A percentile compares a stretch with the other conserved stretches of the same genome.
phyloP scores from a whole-genome alignment of 352 stramenopile species.

The Aphanomyces astaci region DNA sequence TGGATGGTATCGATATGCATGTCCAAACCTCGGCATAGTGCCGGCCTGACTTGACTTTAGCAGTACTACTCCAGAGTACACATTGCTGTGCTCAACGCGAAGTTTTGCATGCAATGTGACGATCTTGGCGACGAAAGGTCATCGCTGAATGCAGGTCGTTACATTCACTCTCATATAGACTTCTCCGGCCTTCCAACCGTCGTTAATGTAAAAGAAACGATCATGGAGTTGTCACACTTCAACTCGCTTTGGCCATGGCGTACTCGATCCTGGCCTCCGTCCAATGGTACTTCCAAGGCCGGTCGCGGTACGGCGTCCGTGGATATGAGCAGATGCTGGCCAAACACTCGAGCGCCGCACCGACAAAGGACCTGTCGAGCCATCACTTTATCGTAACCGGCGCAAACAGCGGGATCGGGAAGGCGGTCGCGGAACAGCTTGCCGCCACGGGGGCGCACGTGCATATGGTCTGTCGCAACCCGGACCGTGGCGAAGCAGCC shows the following conservation, averaged over 20 bases:
- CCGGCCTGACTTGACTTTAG: no score
- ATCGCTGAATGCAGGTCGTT: no score
- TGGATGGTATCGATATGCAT: no score
- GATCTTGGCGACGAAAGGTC: no score
- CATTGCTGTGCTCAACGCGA: no score
- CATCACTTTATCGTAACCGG: constrained; percentile 47
- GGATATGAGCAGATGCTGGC: neutral
- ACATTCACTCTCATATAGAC: neutral
- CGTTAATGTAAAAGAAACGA: no score
- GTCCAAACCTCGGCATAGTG: no score
- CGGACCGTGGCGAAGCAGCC: constrained; percentile 31
- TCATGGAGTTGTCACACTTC: neutral
- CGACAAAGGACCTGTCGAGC: constrained; percentile 31
- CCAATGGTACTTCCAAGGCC: constrained; percentile 18
- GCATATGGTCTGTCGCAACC: constrained; percentile 44
- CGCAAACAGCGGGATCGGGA: constrained; percentile 39
- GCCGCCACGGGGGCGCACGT: constrained; percentile 33
- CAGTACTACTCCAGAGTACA: no score
- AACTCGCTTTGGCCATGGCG: neutral
- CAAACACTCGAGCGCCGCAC: neutral
- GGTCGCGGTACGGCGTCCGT: constrained; percentile 6
- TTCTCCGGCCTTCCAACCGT: neutral
- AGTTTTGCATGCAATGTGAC: no score
- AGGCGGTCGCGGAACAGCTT: constrained; percentile 35
- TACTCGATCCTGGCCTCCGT: constrained; percentile 6